Evolutionary conservation across 768 basidiomycete genomes (phyloP), one percentile per base, ranked within the genome.

Genomic region (Lactarius psammicola): DNA sequence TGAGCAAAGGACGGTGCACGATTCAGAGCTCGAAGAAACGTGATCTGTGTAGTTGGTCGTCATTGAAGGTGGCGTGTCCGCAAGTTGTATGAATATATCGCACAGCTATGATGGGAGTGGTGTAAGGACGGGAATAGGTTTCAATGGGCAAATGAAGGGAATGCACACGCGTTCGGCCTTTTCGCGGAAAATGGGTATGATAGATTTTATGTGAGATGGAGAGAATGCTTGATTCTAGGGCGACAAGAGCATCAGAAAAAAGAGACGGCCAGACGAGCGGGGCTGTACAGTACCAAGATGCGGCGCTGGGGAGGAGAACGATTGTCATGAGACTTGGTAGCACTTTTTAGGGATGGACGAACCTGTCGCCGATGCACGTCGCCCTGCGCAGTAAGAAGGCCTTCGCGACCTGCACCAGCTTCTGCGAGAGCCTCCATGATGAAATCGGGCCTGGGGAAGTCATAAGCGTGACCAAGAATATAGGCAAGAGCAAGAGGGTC

Each of bases 381-480:
- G 23, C 87, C 87, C 67, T 87, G 84, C 1, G 79, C 80, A 15
- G 80, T 81, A 49, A 86, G 74, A 20, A 85, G 69, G 7, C 84
- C 81, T 15, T 85, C 79, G 33, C 75, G 73, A 1, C 85, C 83
- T 0, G 78, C 81, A 31, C 78, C 79, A 83, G 85, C 85, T 44
- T 77, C 76, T 0, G 82, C 81, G 26, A 85, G 76, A 63, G 74
- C 79, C 49, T 85, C 82, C 17, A 80, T 74, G 18, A 86, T 77
- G 66, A 85, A 84, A 64, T 84, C 80, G 2, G 87, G 86, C 73
- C 89, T 89, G 33, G 83, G 85, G 70, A 84, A 86, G 63, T 82
- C 77, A 66, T 87, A 84, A 0, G 84, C 78, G 59, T 81, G 79
- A 10, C 78, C 75, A 56, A 90, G 80, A 54, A 90, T 84, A 63